These are phyloP conservation scores for Roridomyces roridus DNA, from an alignment of 768 basidiomycete genomes.

Conservation along the genomic window DNA sequence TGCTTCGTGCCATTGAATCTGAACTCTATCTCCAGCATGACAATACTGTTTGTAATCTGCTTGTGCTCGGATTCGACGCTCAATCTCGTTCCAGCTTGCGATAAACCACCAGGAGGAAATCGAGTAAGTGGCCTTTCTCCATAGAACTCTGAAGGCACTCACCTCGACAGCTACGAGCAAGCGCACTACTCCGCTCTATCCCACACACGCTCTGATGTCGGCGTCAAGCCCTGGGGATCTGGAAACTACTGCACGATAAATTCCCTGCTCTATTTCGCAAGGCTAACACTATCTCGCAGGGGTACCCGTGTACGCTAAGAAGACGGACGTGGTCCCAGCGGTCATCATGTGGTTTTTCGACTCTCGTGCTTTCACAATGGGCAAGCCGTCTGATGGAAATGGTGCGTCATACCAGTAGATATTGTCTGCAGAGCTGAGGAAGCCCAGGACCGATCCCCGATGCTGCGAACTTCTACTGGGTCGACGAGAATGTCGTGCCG, in stretches of 20 bases:
- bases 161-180: slow-evolving; percentile 21
- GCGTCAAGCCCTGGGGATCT: slow-evolving; percentile 22
- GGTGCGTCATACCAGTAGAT: not conserved
- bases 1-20: not conserved
- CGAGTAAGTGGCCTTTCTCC: slow-evolving; percentile 4
- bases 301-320: slow-evolving; percentile 23
- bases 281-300: slow-evolving; percentile 7
- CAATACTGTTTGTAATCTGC: slow-evolving; percentile 21
- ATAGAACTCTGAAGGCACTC: not conserved
- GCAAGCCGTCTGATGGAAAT: slow-evolving; percentile 1
- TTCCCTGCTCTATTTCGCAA: not conserved
- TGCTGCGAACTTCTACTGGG: slow-evolving; percentile 23
- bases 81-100: slow-evolving; percentile 4
- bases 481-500: slow-evolving; percentile 24
- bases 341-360: slow-evolving; percentile 28
- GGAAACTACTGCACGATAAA: slow-evolving; percentile 22
- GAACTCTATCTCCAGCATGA: slow-evolving; percentile 16
- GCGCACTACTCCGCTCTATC: slow-evolving; percentile 22
- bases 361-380: slow-evolving; percentile 20
- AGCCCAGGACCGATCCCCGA: slow-evolving; percentile 12
- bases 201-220: slow-evolving; percentile 25
- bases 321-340: slow-evolving; percentile 11
- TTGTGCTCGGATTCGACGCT: not conserved
- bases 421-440: not conserved
- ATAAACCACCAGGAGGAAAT: slow-evolving; percentile 25